phyloP scores from a whole-genome alignment of 2,329 filamentous ascomycete genomes.

The Sarocladium oryzae region DNA sequence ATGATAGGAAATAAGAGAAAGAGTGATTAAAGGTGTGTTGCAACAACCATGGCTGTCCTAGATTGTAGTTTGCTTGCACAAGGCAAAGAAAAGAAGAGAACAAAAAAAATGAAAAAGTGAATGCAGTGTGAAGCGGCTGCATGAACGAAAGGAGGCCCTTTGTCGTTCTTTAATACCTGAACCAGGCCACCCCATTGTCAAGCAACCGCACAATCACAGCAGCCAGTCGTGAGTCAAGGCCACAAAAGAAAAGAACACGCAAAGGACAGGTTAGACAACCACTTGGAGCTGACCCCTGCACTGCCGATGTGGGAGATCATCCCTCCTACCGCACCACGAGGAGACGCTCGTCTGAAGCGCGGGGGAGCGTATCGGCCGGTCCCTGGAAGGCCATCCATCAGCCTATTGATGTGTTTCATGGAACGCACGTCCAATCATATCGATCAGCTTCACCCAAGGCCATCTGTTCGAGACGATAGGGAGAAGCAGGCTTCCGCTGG shows the following conservation, averaged over 20 bases:
- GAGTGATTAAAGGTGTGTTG: slow-evolving; percentile 7
- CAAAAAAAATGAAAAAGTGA: slow-evolving; percentile 6
- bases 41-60: background rate
- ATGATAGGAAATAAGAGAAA: slow-evolving; percentile 10
- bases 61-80: background rate
- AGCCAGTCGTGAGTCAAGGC: background rate
- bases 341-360: background rate
- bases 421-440: slow-evolving; percentile 1
- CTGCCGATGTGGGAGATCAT: background rate
- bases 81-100: slow-evolving; percentile 15
- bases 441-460: background rate
- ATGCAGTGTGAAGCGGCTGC: background rate
- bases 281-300: background rate
- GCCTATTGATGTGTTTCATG: background rate
- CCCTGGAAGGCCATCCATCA: background rate
- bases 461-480: slow-evolving; percentile 1
- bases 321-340: background rate
- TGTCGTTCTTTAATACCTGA: slow-evolving; percentile 12
- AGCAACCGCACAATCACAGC: background rate
- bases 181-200: background rate
- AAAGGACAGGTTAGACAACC: background rate
- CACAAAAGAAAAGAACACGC: background rate
- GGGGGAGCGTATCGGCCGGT: background rate
- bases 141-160: slow-evolving; percentile 3
- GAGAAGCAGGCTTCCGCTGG: background rate